Evolutionary conservation across 768 basidiomycete species (phyloP), one percentile per base, ranked within the genome.

Genomic region (Pleurotus ostreatus): DNA sequence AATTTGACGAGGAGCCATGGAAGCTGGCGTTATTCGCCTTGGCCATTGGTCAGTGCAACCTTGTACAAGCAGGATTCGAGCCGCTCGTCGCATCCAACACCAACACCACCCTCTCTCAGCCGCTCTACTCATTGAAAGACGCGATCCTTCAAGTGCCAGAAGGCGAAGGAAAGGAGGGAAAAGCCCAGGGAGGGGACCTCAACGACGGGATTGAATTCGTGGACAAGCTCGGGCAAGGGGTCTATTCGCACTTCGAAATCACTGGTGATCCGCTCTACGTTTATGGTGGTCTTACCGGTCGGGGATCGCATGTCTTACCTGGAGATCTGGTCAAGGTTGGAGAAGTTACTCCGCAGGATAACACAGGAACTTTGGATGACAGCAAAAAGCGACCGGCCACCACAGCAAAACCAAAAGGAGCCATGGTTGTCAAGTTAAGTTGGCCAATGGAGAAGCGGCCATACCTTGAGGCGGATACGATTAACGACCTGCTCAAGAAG

Each of bases 261-360:
- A 30, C 30, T 8, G 30, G 15, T 13, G 20, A 49, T 46, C 52
- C 57, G 0, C 44, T 63, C 1, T 59, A 55, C 23, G 37, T 38
- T 11, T 59, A 60, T 44, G 26, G 40, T 30, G 59, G 59, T 8
- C 40, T 63, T 15, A 48, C 59, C 3, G 63, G 65, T n/a, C 63
- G 59, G 20, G 63, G 65, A 2, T 62, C 62, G 6, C 53, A 48
- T n/a, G 63, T 62, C 13, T 60, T 58, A 18, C 20, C 41, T n/a
- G 60, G 59, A 12, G n/a, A 22, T 12, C 43, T 38, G 12, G 8
- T 60, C 2, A 40, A 12, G 30, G 11, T 30, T 30, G 30, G 30
- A 2, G 53, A 49, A 44, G 22, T 15, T 11, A 7, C 26, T 30
- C 9, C 26, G 26, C 26, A 30, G 26, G 43, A 47, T 11, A 46